Conservation (phyloP, 768 basidiomycete genomes). For the Hemileccinum impolitum region DNA sequence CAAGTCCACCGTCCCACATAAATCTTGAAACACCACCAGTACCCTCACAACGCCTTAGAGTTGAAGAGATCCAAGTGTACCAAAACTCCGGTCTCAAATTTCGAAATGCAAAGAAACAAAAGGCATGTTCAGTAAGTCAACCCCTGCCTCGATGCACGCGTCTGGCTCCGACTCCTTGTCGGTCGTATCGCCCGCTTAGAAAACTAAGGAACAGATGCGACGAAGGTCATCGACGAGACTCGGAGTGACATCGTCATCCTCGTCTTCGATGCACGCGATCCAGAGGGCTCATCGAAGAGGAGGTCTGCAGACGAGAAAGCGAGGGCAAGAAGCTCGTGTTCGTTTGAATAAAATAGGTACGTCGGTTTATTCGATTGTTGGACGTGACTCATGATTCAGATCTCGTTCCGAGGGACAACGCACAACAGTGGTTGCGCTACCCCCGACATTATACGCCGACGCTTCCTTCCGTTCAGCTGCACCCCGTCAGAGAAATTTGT, state of each 20-base stretch:
- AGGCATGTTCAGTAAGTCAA: constrained; percentile 38
- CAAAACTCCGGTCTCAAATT: constrained; percentile 70
- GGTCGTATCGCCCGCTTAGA: constrained; percentile 31
- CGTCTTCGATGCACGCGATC: constrained; percentile 92
- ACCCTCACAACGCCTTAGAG: constrained; percentile 39
- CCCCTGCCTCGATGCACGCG: neutral
- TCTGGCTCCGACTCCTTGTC: constrained; percentile 28
- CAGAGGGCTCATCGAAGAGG: constrained; percentile 93
- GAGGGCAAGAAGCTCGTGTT: constrained; percentile 93
- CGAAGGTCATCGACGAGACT: constrained; percentile 91
- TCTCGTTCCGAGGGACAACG: constrained; percentile 83
- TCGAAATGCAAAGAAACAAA: constrained; percentile 49
- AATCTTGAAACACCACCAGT: neutral
- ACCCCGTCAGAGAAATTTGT: constrained; percentile 78
- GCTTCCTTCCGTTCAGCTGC: constrained; percentile 81
- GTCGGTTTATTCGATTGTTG: constrained; percentile 17
- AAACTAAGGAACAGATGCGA: constrained; percentile 68
- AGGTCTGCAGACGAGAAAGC: constrained; percentile 77
- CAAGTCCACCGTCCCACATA: constrained; percentile 25
- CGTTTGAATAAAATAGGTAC: constrained; percentile 96
- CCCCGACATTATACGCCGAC: constrained; percentile 92
- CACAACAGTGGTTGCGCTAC: constrained; percentile 85
- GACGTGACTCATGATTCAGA: constrained; percentile 43
- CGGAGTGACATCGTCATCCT: constrained; percentile 89
- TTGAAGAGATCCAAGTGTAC: constrained; percentile 85